These are phyloP conservation scores for Colletotrichum siamense DNA, from an alignment of 2,329 filamentous ascomycete genomes.

Conservation along the genomic window DNA sequence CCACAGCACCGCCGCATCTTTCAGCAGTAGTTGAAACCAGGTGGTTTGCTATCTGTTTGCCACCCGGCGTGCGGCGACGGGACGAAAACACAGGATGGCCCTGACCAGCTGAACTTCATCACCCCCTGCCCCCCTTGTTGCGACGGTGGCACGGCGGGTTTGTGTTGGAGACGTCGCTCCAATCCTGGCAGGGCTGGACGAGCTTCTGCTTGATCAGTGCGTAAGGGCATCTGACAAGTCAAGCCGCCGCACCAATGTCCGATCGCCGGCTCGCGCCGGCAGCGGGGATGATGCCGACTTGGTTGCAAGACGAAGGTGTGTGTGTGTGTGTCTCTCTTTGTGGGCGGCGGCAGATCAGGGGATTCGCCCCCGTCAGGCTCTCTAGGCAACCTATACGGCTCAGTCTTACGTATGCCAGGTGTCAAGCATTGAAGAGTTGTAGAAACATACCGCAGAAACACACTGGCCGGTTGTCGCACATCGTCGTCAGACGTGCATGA, in stretches of 20 bases:
- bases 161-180: not conserved
- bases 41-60: slow-evolving; percentile 3
- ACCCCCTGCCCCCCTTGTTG: not conserved
- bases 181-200: not conserved
- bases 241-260: not conserved
- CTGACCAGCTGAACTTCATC: slow-evolving; percentile 6
- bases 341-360: not conserved
- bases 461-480: not conserved
- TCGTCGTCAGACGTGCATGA: slow-evolving; percentile 6
- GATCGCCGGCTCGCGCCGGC: not conserved
- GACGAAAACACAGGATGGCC: not conserved
- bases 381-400: not conserved
- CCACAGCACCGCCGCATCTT: not conserved
- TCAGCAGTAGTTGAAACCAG: slow-evolving; percentile 1
- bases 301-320: not conserved
- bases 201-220: not conserved
- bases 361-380: not conserved
- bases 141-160: not conserved
- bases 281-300: not conserved
- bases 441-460: not conserved
- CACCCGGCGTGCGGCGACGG: slow-evolving; percentile 1
- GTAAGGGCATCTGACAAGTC: not conserved
- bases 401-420: not conserved
- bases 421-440: not conserved
- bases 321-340: not conserved